These are phyloP conservation scores for Thelonectria blattea DNA, from an alignment of 2,329 filamentous ascomycete species.

Conservation along the genomic window DNA sequence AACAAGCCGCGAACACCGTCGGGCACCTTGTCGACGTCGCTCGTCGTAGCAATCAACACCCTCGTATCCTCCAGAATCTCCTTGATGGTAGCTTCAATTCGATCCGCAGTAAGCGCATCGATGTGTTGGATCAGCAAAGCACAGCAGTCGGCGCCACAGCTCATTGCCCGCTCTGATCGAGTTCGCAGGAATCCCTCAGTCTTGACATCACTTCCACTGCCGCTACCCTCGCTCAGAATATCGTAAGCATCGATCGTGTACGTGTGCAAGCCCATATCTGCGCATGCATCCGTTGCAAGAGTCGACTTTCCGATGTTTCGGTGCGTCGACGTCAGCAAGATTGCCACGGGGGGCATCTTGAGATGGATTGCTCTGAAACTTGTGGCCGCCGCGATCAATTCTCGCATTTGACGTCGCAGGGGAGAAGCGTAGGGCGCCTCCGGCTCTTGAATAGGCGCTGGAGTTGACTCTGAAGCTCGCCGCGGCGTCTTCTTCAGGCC, in stretches of 20 bases:
- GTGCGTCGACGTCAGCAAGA: slow-evolving; percentile 89
- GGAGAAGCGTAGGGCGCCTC: slow-evolving; percentile 60
- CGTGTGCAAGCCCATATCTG: slow-evolving; percentile 87
- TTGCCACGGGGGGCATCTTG: slow-evolving; percentile 84
- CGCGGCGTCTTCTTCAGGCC: slow-evolving; percentile 73
- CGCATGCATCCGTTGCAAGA: slow-evolving; percentile 75
- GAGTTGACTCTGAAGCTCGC: slow-evolving; percentile 45
- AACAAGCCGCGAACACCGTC: slow-evolving; percentile 90
- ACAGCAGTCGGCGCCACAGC: slow-evolving; percentile 84
- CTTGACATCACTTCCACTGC: slow-evolving; percentile 88
- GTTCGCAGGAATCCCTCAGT: slow-evolving; percentile 90
- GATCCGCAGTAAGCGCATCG: slow-evolving; percentile 88
- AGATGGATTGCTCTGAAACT: slow-evolving; percentile 86
- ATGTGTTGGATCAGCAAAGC: slow-evolving; percentile 87
- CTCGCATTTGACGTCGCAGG: slow-evolving; percentile 74
- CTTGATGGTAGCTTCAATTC: slow-evolving; percentile 84
- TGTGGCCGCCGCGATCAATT: slow-evolving; percentile 86
- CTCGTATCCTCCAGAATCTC: slow-evolving; percentile 81
- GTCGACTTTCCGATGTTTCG: slow-evolving; percentile 92
- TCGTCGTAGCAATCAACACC: slow-evolving; percentile 91
- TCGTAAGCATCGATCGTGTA: slow-evolving; percentile 93
- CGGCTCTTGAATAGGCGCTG: slow-evolving; percentile 52
- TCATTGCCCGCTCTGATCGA: slow-evolving; percentile 85
- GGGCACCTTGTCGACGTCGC: slow-evolving; percentile 91
- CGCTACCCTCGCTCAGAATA: slow-evolving; percentile 84